phyloP scores from a whole-genome alignment of 805 yeast species.

The Myxozyma sirexii region DNA sequence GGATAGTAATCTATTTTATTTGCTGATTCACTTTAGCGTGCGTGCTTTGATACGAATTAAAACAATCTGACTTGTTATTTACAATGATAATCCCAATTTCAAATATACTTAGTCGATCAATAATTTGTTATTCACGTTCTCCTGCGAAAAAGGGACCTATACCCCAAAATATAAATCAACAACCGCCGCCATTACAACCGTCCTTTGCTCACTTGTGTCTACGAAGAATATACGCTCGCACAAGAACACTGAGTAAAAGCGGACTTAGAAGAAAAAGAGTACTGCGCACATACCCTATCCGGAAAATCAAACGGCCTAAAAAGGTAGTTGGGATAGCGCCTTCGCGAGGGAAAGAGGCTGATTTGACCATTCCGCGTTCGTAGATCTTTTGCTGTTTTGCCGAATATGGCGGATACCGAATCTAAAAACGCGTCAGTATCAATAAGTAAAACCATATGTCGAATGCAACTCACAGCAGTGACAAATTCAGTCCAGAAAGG shows the following conservation, averaged over 20 bases:
- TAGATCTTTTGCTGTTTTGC: conserved; percentile 1
- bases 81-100: too few species aligned
- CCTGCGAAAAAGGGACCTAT: background rate
- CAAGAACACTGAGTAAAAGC: background rate
- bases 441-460: conserved; percentile 40
- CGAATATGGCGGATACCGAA: conserved; percentile 28
- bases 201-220: background rate
- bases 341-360: conserved; percentile 25
- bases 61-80: too few species aligned
- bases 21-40: too few species aligned
- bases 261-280: background rate
- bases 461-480: conserved; percentile 63
- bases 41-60: background rate
- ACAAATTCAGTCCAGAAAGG: conserved; percentile 65
- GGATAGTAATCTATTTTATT: too few species aligned
- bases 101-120: too few species aligned
- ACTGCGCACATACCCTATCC: conserved; percentile 6
- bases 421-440: background rate
- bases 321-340: conserved; percentile 26
- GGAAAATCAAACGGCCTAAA: conserved; percentile 3
- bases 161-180: background rate
- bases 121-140: background rate
- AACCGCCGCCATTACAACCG: background rate
- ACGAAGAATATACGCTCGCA: background rate
- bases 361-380: background rate